Base-by-base conservation (phyloP, 768 basidiomycete species). In the Podaxis mareebaensis region DNA sequence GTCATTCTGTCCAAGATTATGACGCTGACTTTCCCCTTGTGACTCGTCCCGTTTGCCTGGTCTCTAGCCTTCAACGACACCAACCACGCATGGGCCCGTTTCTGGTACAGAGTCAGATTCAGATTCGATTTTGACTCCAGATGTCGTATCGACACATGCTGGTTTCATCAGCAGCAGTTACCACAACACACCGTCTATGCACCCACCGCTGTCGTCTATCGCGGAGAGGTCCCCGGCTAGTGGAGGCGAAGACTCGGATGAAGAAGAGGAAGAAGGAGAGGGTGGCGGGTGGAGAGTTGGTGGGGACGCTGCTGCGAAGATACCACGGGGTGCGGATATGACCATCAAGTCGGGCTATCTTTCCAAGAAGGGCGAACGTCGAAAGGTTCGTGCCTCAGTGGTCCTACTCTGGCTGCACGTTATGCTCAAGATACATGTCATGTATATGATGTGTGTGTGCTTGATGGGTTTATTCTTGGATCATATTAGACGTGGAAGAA, bases 321-420 rank as follows among this genome's bases (percentile, higher is more conserved):
- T 81, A 38, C 82, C 81, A 36, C 82, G 81, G 68, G 77, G 79
- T 12, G 88, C 88, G 62, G 89, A 90, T 70, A 85, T 81, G 53
- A 87, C 92, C 46, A 82, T 96, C 73, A 96, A 95, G 77, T 86
- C 91, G 24, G 97, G 96, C 1, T 99, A 97, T 79, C 79, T 99
- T 57, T 92, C 89, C 87, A 99, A 99, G 85, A 99, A 99, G 81
- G 96, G 96, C 68, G 94, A 97, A 76, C 85, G 95, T 63, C 81
- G 97, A 75, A 98, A 98, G 91, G 96, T 96, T 67, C 62, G 83
- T 75, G 36, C 48, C 15, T 55, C 66, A 33, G 22, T 30, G 20
- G 59, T 30, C 64, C 39, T 42, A 42, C 58, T 63, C 22, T 58
- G 53, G 63, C 36, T 53, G 40, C 4, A 4, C 15, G 5, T 13